Conservation (phyloP, 2,329 filamentous ascomycete genomes). For the Colletotrichum plurivorum region DNA sequence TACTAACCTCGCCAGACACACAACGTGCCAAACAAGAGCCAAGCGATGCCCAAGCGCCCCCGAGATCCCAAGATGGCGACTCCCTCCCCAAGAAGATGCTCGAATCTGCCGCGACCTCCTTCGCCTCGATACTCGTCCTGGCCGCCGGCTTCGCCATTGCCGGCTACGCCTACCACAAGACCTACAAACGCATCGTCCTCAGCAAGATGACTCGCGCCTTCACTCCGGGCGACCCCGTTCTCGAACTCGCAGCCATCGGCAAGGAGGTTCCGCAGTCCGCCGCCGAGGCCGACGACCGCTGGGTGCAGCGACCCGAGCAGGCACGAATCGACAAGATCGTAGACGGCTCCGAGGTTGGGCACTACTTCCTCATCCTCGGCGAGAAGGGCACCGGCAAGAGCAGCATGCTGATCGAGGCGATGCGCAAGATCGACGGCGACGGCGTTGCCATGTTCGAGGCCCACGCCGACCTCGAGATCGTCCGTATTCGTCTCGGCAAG, state of each 20-base stretch:
- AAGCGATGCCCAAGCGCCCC: not conserved
- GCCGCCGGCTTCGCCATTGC: conserved; percentile 75
- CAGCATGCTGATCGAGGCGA: conserved; percentile 94
- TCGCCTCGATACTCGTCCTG: conserved; percentile 81
- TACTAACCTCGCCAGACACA: conserved; percentile 30
- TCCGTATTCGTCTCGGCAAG: conserved; percentile 92
- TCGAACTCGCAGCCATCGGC: conserved; percentile 80
- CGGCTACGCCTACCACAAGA: conserved; percentile 83
- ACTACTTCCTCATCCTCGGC: conserved; percentile 92
- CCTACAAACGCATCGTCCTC: conserved; percentile 93
- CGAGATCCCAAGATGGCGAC: conserved; percentile 42
- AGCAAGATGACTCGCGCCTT: conserved; percentile 95
- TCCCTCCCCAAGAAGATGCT: conserved; percentile 73
- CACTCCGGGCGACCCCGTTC: conserved; percentile 89
- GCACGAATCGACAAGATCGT: conserved; percentile 86
- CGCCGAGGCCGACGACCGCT: conserved; percentile 71
- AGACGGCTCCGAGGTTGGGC: conserved; percentile 78
- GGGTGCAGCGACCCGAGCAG: conserved; percentile 90
- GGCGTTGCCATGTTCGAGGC: conserved; percentile 97
- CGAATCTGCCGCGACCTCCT: conserved; percentile 81
- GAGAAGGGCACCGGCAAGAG: conserved; percentile 98
- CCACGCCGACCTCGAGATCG: conserved; percentile 94
- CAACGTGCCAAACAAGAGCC: conserved; percentile 19
- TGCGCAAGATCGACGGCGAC: conserved; percentile 92
- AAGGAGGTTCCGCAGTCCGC: conserved; percentile 66